Conservation (phyloP, 305 asterid genomes). For the Ilex paraguariensis region DNA sequence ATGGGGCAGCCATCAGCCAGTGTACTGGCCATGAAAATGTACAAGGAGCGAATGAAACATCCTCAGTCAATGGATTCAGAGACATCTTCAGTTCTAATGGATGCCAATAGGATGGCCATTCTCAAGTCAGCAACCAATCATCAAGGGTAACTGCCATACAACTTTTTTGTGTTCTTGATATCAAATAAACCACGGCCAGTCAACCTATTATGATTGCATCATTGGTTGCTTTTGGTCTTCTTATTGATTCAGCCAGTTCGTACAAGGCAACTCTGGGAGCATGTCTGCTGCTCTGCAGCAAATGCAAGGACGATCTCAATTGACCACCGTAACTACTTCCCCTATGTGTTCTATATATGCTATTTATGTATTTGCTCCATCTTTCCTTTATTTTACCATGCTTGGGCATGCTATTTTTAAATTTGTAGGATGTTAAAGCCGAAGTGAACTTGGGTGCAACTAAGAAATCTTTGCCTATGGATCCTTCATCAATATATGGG, state of each 20-base stretch:
- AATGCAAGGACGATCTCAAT: conserved; percentile 91
- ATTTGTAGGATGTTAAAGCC: conserved; percentile 66
- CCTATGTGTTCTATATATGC: not conserved
- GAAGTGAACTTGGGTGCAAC: conserved; percentile 74
- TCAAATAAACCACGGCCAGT: conserved; percentile 5
- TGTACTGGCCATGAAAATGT: conserved; percentile 89
- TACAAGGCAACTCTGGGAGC: conserved; percentile 78
- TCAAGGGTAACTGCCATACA: conserved; percentile 66
- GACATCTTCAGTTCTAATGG: conserved; percentile 68
- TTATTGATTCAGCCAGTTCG: conserved; percentile 78
- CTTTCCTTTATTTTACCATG: conserved; percentile 10
- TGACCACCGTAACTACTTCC: conserved; percentile 51
- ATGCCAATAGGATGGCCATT: conserved; percentile 94
- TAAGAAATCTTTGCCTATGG: conserved; percentile 81
- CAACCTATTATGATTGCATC: conserved; percentile 4
- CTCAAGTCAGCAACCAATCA: conserved; percentile 84
- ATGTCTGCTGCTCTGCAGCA: conserved; percentile 95
- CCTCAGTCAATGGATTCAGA: conserved; percentile 89
- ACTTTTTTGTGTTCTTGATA: conserved; percentile 6
- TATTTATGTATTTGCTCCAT: not conserved
- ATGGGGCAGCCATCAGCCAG: conserved; percentile 97
- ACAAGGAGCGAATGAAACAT: conserved; percentile 93
- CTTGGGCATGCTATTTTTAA: conserved; percentile 9
- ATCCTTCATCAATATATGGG: conserved; percentile 92
- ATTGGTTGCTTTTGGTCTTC: conserved; percentile 15